phyloP scores from a whole-genome alignment of 441 rosid genomes.

The Euphorbia celastroides region DNA sequence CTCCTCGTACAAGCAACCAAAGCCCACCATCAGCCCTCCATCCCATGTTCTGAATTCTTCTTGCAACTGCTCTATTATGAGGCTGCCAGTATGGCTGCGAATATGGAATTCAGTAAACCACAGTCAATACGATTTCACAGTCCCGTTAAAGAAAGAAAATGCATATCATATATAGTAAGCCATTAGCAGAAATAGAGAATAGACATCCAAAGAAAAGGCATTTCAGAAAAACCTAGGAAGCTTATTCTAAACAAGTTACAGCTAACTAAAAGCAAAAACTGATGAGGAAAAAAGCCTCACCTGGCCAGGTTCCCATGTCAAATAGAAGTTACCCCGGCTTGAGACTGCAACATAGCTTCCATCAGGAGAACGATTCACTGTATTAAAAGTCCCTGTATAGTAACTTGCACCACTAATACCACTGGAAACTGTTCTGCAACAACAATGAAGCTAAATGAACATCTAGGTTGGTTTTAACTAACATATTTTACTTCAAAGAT shows the following conservation, averaged over 20 bases:
- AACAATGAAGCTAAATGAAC: constrained; percentile 29
- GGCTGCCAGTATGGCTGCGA: constrained; percentile 92
- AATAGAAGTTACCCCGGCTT: constrained; percentile 93
- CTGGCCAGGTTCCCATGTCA: constrained; percentile 99
- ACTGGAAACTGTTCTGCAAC: constrained; percentile 93
- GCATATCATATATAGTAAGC: not conserved
- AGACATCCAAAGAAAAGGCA: not conserved
- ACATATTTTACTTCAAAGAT: not conserved
- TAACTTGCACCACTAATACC: constrained; percentile 99
- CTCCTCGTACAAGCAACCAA: constrained; percentile 98
- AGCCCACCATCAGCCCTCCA: constrained; percentile 99
- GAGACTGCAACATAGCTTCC: constrained; percentile 96
- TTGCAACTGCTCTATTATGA: constrained; percentile 85
- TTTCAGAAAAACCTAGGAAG: not conserved
- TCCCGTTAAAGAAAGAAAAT: not conserved
- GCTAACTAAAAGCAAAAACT: constrained; percentile 7
- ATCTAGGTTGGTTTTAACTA: constrained; percentile 11
- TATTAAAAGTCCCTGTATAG: constrained; percentile 89
- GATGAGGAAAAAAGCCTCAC: constrained; percentile 28
- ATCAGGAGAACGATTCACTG: constrained; percentile 88
- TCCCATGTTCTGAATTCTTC: constrained; percentile 98
- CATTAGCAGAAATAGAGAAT: not conserved
- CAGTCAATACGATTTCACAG: not conserved
- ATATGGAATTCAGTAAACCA: constrained; percentile 3
- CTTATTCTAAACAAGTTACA: not conserved